phyloP scores from a whole-genome alignment of 2,329 filamentous ascomycete genomes.

The Aspergillus pseudoviridinutans region DNA sequence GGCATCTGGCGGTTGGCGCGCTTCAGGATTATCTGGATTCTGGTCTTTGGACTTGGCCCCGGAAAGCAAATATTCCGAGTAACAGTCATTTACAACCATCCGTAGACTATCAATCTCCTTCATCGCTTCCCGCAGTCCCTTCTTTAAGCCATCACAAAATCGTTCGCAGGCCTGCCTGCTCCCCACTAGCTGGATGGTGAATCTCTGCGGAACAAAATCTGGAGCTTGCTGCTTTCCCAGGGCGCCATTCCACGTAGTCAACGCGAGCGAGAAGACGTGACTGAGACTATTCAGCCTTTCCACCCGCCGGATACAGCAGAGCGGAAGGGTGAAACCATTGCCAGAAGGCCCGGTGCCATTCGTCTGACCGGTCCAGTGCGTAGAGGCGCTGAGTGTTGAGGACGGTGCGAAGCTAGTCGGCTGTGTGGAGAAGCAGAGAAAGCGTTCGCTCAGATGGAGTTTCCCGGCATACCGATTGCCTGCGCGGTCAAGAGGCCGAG shows the following conservation, averaged over 20 bases:
- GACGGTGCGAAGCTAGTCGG: slow-evolving; percentile 79
- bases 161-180: slow-evolving; percentile 85
- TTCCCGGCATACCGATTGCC: slow-evolving; percentile 90
- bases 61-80: slow-evolving; percentile 76
- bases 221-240: slow-evolving; percentile 56
- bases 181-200: slow-evolving; percentile 87
- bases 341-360: slow-evolving; percentile 88
- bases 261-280: slow-evolving; percentile 85
- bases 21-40: slow-evolving; percentile 48
- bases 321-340: slow-evolving; percentile 91
- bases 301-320: slow-evolving; percentile 86
- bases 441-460: slow-evolving; percentile 89
- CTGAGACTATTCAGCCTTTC: slow-evolving; percentile 90
- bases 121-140: slow-evolving; percentile 78
- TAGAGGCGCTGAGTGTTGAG: slow-evolving; percentile 74
- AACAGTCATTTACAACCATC: slow-evolving; percentile 75
- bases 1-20: slow-evolving; percentile 71
- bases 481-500: slow-evolving; percentile 53
- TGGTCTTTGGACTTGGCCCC: slow-evolving; percentile 41
- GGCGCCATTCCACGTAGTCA: slow-evolving; percentile 86
- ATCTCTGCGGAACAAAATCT: slow-evolving; percentile 69
- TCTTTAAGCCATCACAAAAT: slow-evolving; percentile 95
- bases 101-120: slow-evolving; percentile 83
- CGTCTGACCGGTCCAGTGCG: slow-evolving; percentile 85
- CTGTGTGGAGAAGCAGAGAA: slow-evolving; percentile 94